Base-by-base conservation (phyloP, 306 rosid species). In the Corylus heterophylla region DNA sequence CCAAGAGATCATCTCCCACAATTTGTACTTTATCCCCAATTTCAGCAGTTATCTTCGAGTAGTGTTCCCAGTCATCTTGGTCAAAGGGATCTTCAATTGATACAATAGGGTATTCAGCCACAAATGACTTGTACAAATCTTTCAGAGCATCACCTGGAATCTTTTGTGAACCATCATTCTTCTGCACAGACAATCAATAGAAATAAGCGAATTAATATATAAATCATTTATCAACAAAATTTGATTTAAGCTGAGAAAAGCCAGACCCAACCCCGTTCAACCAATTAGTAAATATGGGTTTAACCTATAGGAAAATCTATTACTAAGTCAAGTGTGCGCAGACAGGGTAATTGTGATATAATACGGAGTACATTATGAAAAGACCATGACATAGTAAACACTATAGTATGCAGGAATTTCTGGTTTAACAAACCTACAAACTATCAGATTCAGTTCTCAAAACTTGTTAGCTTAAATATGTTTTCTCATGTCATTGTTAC, bases 61-160 rank as follows among this genome's bases (percentile, higher is more conserved):
- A 95, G 92, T 91, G 97, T 84, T 87, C 92, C 99, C 99, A 95
- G 83, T 95, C 99, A 87, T 95, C 98, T 90, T 95, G 99, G 88
- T 95, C 99, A 78, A 95, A 92, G 56, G 98, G 99, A 79, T 95
- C 99, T 80, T 95, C 98, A 77, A 95, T 93, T 76, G 99, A 95
- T 48, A 93, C 97, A 86, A 95, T 95, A 71, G 99, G 99, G 79
- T 95, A 95, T 74, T 90, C 98, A 2, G 89, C 2, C 73, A 59
- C 97, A 89, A 92, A 95, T 27, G 99, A 93, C 89, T 95, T 95
- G 90, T 95, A 95, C 47, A 95, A 84, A 76, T 95, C 94, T 81
- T 93, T 95, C 74, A 95, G 85, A 70, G 96, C 93, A 51, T 71
- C 87, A 58, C 99, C 98, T 4, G 93, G 78, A 72, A 95, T 93